Evolutionary conservation across 371 early-diverging fungal species (phyloP), one percentile per base, ranked within the genome.

Genomic region (Scutellospora calospora): DNA sequence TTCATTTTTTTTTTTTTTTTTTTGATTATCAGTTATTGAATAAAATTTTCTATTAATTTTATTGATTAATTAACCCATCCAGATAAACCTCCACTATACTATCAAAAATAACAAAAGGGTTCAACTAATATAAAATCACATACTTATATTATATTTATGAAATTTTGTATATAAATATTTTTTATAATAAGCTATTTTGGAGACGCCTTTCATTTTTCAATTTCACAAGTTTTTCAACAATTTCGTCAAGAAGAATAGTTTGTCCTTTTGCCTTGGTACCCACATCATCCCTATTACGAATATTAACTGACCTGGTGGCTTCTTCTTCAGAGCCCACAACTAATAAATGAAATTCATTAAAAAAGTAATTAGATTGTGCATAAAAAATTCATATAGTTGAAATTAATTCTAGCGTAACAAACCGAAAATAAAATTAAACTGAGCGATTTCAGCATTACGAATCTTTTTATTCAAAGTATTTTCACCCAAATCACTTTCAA

Each of bases 391-490:
- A 38, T 33, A 5, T 65, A 20, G n/a, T 35, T n/a, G 35, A 65
- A 25, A 65, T 65, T 18, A 6, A 35, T 6, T 38, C 18, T 5
- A 20, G 5, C n/a, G 18, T 5, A 59, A 80, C 60, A 51, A 69
- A 83, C 83, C 81, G 33, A 97, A 90, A 80, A 94, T 95, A 82
- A 94, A 94, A 88, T 98, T 97, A 85, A 94, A 99, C 79, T 97
- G 98, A 49, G 94, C 90, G 22, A 93, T 85, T 82, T 95, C 93
- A 1, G 97, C 98, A 71, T 94, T 94, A 27, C 98, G 94, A 80
- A 99, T 95, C 94, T 97, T 98, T 91, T 99, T 99, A 88, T 97
- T 97, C 74, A 99, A 86, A 77, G 96, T 95, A 79, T 93, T 86
- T 84, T 94, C 92, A 82, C 92, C 84, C 84, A 95, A 83, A 83